Conservation (phyloP, 257 asterid genomes). For the Rubia yunnanensis region DNA sequence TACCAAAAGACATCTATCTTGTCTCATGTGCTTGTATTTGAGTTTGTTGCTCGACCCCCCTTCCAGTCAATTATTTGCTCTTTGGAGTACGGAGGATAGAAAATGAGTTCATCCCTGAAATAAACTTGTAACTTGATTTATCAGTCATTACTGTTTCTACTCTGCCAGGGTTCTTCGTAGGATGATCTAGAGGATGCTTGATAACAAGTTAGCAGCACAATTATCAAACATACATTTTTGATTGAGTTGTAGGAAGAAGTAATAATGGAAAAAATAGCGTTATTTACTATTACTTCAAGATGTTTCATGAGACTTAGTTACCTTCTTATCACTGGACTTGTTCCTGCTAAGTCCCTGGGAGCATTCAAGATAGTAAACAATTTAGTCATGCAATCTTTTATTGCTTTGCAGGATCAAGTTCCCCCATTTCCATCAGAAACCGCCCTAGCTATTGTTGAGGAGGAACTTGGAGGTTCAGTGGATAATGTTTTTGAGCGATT, state of each 20-base stretch:
- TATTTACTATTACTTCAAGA: background rate
- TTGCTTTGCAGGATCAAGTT: conserved; percentile 63
- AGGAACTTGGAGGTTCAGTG: conserved; percentile 62
- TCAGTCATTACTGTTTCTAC: background rate
- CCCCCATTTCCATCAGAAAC: conserved; percentile 90
- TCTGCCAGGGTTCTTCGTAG: background rate
- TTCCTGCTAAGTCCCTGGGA: background rate
- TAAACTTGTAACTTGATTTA: background rate
- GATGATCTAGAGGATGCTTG: background rate
- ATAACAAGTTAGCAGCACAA: background rate
- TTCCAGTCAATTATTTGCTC: background rate
- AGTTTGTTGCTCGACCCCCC: background rate
- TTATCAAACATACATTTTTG: too few relatives aligned
- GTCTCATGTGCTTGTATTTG: background rate
- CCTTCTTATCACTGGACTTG: background rate
- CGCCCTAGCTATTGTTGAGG: conserved; percentile 72
- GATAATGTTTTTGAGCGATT: conserved; percentile 57
- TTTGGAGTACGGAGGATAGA: background rate
- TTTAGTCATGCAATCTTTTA: background rate
- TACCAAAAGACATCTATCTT: background rate
- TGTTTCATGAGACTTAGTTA: background rate
- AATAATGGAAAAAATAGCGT: background rate
- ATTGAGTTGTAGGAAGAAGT: background rate
- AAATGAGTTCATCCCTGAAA: background rate
- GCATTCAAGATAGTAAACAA: background rate